Evolutionary conservation across 768 basidiomycete species (phyloP).

Genomic region (Gelatoporia subvermispora): DNA sequence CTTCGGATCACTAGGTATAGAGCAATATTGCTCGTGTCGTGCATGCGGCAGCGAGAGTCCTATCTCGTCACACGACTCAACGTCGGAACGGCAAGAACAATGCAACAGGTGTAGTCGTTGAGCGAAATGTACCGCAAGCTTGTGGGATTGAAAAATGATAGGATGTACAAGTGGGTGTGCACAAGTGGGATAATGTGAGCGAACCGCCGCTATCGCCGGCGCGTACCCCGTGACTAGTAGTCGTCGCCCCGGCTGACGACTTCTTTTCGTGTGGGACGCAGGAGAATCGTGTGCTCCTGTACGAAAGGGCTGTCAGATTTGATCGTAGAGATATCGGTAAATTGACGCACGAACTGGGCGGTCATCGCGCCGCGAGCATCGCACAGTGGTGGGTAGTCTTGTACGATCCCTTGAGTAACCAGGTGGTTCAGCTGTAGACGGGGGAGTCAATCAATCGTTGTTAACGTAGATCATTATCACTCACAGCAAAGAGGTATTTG

Average conservation of each 20-base stretch:
- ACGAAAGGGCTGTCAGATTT: not conserved
- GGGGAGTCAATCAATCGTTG: not conserved
- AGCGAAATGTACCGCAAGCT: not conserved
- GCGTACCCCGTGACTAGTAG: constrained; percentile 41
- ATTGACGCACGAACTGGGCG: constrained; percentile 73
- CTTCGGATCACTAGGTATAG: too few species aligned
- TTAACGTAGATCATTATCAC: constrained; percentile 16
- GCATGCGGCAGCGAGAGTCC: too few species aligned
- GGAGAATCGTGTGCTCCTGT: constrained; percentile 81
- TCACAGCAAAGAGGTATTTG: constrained; percentile 86
- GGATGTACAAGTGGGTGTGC: not conserved
- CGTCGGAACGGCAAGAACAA: too few species aligned
- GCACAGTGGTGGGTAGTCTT: constrained; percentile 88
- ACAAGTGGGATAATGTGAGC: not conserved
- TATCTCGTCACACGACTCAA: too few species aligned
- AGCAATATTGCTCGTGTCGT: too few species aligned
- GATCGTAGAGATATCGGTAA: not conserved
- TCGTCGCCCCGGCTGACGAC: constrained; percentile 82
- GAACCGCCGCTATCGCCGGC: not conserved
- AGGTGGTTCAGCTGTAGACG: constrained; percentile 74
- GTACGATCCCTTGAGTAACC: constrained; percentile 83
- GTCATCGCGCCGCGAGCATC: constrained; percentile 88
- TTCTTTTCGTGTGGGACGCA: constrained; percentile 82
- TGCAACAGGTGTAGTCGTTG: too few species aligned
- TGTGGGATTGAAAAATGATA: not conserved